These are phyloP conservation scores for Brachypodium distachyon DNA, from an alignment of 202 grass and related monocot genomes.

Conservation along the genomic window DNA sequence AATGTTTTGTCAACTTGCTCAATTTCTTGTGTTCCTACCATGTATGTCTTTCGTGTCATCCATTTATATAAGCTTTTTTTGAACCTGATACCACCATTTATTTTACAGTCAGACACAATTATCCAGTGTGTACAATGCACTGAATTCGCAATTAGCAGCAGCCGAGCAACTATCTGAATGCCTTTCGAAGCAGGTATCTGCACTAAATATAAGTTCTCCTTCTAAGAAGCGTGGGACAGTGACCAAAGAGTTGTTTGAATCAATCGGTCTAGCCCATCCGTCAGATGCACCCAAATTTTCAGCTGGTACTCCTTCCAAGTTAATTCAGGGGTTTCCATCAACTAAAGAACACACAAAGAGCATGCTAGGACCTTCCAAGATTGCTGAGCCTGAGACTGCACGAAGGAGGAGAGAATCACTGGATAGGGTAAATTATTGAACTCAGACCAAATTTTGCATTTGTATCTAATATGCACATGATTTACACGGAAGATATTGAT, in stretches of 20 bases:
- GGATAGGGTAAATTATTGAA: slow-evolving; percentile 57
- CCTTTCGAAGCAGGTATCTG: slow-evolving; percentile 79
- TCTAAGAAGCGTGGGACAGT: slow-evolving; percentile 38
- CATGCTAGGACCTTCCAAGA: slow-evolving; percentile 41
- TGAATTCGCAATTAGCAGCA: slow-evolving; percentile 85
- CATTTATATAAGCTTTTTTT: not conserved
- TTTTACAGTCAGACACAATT: slow-evolving; percentile 66
- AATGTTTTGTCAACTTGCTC: not conserved
- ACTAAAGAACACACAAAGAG: slow-evolving; percentile 29
- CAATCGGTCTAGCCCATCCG: slow-evolving; percentile 67
- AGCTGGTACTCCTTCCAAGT: slow-evolving; percentile 38
- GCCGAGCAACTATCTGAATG: slow-evolving; percentile 88
- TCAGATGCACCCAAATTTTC: slow-evolving; percentile 36
- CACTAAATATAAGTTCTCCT: slow-evolving; percentile 63
- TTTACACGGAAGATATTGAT: not conserved
- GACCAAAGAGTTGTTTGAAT: slow-evolving; percentile 80
- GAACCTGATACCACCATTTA: slow-evolving; percentile 23
- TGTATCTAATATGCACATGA: slow-evolving; percentile 15
- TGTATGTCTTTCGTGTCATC: not conserved
- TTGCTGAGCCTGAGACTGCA: slow-evolving; percentile 57
- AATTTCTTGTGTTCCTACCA: not conserved
- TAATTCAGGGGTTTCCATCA: slow-evolving; percentile 38
- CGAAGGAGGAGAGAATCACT: slow-evolving; percentile 86
- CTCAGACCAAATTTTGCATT: not conserved
- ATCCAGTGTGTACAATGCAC: slow-evolving; percentile 80